Base-by-base conservation (phyloP, 192 early-diverging fungal species). In the Coemansia sp. region DNA sequence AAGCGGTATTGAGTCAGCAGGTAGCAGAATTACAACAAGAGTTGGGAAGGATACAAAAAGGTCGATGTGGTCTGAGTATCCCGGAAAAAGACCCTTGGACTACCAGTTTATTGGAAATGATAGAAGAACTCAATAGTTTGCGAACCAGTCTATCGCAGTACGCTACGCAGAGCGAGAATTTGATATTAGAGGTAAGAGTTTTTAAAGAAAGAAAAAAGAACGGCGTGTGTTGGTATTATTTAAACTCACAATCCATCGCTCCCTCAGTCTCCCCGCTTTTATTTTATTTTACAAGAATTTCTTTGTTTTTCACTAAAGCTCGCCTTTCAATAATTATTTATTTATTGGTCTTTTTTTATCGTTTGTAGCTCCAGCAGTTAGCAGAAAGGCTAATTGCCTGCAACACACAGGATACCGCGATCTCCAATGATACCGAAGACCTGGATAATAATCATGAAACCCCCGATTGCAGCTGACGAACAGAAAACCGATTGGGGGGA, bases 1-100 rank as follows among this genome's bases (percentile, higher is more conserved):
- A 82, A 38, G 74, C 70, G 2, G 35, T 82, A 0, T 35, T 82
- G 66, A 68, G 67, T 61, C 79, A 82, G 63, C 67, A 51, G 35
- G 74, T 76, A 3, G 58, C 28, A n/a, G 79, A 82, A 68, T 61
- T 82, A 4, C 51, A 76, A 36, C 14, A 65, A 15, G 79, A 74
- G 22, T n/a, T 82, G 38, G 43, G 53, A 5, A 22, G 63, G 17
- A 55, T 82, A 15, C 64, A 41, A 7, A 58, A 37, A 14, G 37
- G 45, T 4, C 67, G 68, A 28, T 65, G 41, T 2, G 79, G 79
- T 14, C 33, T 74, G 51, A 33, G 18, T 32, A 17, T 51, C 7
- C 71, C 74, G 0, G 20, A 51, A 20, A 64, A 68, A 18, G 79
- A 82, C 41, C 54, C 71, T 2, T 71, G 71, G 39, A 76, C 79